A percentile compares a stretch with the other conserved stretches of the same genome.
Evolutionary conservation across 169 alveolate genomes (phyloP).

Genomic region (Cystoisospora suis): DNA sequence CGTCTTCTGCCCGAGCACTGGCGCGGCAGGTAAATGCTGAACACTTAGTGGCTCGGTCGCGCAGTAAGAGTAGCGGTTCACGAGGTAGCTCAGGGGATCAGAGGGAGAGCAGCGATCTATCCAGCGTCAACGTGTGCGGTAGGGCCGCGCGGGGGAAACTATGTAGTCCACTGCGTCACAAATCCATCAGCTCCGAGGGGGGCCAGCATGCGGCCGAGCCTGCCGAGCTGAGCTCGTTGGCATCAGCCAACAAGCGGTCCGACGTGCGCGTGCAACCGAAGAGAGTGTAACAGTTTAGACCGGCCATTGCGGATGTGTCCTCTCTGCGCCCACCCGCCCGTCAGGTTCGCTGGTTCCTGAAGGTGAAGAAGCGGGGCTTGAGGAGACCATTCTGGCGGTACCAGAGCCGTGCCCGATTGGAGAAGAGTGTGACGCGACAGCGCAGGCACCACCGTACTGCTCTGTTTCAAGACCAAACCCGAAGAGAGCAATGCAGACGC

Average conservation of each 20-base stretch:
- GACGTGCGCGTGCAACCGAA: no score
- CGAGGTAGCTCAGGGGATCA: no score
- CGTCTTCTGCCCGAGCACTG: background rate
- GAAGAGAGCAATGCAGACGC: background rate
- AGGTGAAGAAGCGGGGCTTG: background rate
- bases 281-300: no score
- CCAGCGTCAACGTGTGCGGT: background rate
- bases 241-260: no score
- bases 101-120: background rate
- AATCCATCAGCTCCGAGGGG: background rate
- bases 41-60: no score
- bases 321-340: no score
- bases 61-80: no score
- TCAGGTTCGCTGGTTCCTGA: background rate
- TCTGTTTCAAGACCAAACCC: background rate
- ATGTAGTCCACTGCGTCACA: background rate
- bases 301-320: no score
- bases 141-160: background rate
- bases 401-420: slow-evolving; percentile 19
- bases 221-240: no score
- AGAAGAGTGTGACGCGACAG: background rate
- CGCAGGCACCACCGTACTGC: slow-evolving; percentile 20
- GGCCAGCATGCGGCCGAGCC: background rate
- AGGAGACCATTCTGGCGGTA: background rate
- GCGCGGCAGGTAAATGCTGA: background rate